Evolutionary conservation across 2,329 filamentous ascomycete genomes (phyloP), one percentile per base, ranked within the genome.

Genomic region (Aspergillus eucalypticola): DNA sequence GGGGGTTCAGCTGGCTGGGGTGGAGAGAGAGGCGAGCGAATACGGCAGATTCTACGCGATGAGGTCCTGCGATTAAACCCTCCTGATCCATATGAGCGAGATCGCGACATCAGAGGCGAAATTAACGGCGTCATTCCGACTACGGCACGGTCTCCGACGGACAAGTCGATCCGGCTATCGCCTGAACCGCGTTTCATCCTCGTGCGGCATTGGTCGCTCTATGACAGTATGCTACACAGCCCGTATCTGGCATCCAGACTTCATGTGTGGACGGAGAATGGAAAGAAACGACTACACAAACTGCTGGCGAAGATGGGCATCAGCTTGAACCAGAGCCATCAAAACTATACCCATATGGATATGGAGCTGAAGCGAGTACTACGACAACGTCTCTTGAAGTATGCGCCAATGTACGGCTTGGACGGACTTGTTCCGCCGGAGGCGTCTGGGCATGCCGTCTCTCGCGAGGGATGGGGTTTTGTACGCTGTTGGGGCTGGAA

Each of bases 401-500:
- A 96, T 72, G 93, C 93, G 0, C 92, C 92, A 1, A 83, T 96
- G 62, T 99, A 98, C 75, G 95, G 96, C 27, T 84, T 99, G 1
- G 93, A 98, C 65, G 95, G 94, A 54, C 87, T 99, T 70, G 92
- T 99, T 0, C 94, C 94, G 1, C 86, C 89, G 4, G 85, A 88
- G 10, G 88, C 90, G 60, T 88, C 88, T 5, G 88, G 90, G 4
- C 85, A 85, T 67, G 87, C 89, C 65, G 85, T 87, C 55, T 88
- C 83, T 17, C 94, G 94, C 71, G 92, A 96, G 74, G 93, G 92
- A 10, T 98, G 94, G 94, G 94, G 95, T 0, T 99, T 98, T 72
- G 94, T 98, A 17, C 86, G 93, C 60, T 96, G 92, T 73, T 99
- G 95, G 95, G 95, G 95, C 10, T 99, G 93, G 93, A 90, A 93